Evolutionary conservation across 768 basidiomycete genomes (phyloP).

Genomic region (Sporobolomyces pararoseus): DNA sequence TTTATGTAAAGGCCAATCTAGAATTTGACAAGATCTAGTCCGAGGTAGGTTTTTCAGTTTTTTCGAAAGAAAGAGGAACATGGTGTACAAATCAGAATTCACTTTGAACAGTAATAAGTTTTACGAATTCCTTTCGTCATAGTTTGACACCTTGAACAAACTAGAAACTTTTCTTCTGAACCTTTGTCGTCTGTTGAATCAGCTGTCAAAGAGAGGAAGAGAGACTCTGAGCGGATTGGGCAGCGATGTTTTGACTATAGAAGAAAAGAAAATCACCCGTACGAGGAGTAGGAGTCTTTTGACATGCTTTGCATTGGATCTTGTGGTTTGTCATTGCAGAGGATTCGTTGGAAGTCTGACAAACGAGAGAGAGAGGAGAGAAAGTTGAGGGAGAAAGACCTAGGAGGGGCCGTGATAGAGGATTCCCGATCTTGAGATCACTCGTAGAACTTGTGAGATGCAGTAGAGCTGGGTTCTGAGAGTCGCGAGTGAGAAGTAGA

Average conservation of each 20-base stretch:
- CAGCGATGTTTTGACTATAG: neutral
- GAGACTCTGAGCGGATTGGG: neutral
- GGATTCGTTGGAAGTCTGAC: neutral
- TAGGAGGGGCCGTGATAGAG: too few species aligned
- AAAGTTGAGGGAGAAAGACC: neutral
- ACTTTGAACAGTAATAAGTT: constrained; percentile 21
- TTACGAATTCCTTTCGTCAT: neutral
- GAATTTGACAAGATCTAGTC: constrained; percentile 3
- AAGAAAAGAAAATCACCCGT: neutral
- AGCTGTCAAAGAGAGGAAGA: neutral
- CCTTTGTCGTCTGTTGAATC: neutral
- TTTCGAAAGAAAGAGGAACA: neutral
- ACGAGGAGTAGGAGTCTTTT: neutral
- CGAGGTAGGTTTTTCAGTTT: neutral
- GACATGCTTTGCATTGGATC: constrained; percentile 1
- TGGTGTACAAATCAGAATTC: too few species aligned
- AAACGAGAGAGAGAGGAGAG: neutral
- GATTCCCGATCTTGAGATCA: too few species aligned
- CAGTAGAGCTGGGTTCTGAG: too few species aligned
- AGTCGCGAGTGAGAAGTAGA: too few species aligned
- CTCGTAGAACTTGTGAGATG: too few species aligned
- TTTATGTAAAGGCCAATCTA: constrained; percentile 15
- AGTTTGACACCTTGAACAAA: constrained; percentile 7
- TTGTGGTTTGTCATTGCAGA: neutral
- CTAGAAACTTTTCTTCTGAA: constrained; percentile 5